phyloP scores from a whole-genome alignment of 129 eudicot species.

The Flaveria robusta region DNA sequence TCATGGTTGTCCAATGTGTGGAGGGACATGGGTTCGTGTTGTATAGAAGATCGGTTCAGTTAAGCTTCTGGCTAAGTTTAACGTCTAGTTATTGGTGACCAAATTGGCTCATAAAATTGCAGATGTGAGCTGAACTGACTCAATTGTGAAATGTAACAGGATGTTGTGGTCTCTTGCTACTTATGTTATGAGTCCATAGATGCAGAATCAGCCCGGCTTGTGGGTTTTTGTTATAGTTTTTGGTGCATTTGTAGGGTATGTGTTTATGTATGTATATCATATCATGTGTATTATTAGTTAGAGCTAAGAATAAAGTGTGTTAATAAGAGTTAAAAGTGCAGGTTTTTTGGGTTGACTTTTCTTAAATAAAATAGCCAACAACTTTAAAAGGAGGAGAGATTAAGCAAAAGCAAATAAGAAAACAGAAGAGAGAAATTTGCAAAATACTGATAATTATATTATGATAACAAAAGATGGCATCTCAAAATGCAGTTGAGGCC shows the following conservation, averaged over 20 bases:
- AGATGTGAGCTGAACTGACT: neutral
- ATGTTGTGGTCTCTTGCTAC: neutral
- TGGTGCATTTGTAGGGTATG: neutral
- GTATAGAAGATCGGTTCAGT: slow-evolving; percentile 42
- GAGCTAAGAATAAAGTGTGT: neutral
- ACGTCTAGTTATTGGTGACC: neutral
- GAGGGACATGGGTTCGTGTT: slow-evolving; percentile 99
- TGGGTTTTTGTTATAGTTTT: neutral
- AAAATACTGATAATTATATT: too few species aligned
- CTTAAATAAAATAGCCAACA: too few species aligned
- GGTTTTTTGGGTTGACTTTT: neutral
- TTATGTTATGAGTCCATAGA: neutral
- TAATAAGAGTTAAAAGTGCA: neutral
- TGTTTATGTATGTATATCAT: neutral
- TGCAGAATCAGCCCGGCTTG: neutral
- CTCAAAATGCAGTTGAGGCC: neutral
- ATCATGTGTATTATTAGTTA: neutral
- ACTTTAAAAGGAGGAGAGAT: too few species aligned
- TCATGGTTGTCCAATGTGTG: slow-evolving; percentile 97
- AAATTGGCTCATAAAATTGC: neutral
- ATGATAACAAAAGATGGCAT: neutral
- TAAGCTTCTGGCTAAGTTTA: neutral
- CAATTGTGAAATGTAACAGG: neutral
- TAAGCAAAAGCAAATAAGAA: too few species aligned
- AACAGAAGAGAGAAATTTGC: too few species aligned